These are phyloP conservation scores for Dryadomyces quercus-mongolicae DNA, from an alignment of 2,329 filamentous ascomycete genomes.

Conservation along the genomic window DNA sequence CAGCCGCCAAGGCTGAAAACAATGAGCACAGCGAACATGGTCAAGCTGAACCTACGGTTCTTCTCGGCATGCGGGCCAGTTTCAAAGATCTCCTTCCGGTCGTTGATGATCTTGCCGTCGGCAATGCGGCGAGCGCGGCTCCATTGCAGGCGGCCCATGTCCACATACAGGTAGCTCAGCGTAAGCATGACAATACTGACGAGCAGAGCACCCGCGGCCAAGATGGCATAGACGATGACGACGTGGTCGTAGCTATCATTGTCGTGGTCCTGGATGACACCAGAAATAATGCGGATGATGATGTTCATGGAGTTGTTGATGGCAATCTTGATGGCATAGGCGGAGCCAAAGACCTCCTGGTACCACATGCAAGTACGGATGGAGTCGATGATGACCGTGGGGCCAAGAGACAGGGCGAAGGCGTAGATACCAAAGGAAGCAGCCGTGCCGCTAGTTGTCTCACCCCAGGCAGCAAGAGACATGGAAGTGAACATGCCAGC, in stretches of 20 bases:
- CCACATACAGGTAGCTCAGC: slow-evolving; percentile 24
- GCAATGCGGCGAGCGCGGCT: slow-evolving; percentile 38
- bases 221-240: slow-evolving; percentile 41
- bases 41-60: slow-evolving; percentile 17
- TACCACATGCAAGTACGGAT: slow-evolving; percentile 43
- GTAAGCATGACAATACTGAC: slow-evolving; percentile 19
- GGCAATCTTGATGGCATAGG: slow-evolving; percentile 47
- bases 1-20: slow-evolving; percentile 38
- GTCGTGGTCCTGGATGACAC: slow-evolving; percentile 45
- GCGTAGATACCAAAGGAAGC: slow-evolving; percentile 49
- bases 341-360: slow-evolving; percentile 40
- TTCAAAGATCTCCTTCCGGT: slow-evolving; percentile 21
- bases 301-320: slow-evolving; percentile 54
- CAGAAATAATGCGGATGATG: slow-evolving; percentile 43
- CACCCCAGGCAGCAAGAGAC: slow-evolving; percentile 39
- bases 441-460: slow-evolving; percentile 36
- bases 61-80: background rate
- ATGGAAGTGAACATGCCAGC: slow-evolving; percentile 39
- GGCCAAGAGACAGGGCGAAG: slow-evolving; percentile 40
- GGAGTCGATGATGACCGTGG: slow-evolving; percentile 46
- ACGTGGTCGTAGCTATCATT: slow-evolving; percentile 43
- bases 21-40: slow-evolving; percentile 30
- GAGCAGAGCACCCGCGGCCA: slow-evolving; percentile 35
- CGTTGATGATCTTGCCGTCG: slow-evolving; percentile 29
- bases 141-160: slow-evolving; percentile 43